Evolutionary conservation across 768 basidiomycete genomes (phyloP).

Genomic region (Amylocystis lapponica): DNA sequence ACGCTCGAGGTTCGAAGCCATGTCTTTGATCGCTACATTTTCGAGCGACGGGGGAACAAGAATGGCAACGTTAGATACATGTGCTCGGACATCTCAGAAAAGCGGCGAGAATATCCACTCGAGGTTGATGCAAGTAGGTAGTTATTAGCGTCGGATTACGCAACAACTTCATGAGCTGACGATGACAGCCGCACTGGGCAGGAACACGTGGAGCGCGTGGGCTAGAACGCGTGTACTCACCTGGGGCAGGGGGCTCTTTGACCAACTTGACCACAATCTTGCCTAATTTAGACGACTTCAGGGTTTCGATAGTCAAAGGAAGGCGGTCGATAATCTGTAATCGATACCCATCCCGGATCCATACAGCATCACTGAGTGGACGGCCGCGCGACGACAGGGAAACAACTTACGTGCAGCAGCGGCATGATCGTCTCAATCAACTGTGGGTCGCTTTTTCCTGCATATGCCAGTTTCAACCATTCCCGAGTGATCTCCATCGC

Average conservation of each 20-base stretch:
- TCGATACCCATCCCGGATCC: neutral
- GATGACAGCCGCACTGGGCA: too few relatives aligned
- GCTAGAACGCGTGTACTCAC: too few relatives aligned
- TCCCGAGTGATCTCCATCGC: slow-evolving; percentile 78
- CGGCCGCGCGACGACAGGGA: neutral
- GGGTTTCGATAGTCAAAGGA: slow-evolving; percentile 63
- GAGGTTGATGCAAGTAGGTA: too few relatives aligned
- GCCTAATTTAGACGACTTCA: slow-evolving; percentile 71
- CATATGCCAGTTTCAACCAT: slow-evolving; percentile 72
- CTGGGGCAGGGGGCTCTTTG: slow-evolving; percentile 70
- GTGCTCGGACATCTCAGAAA: neutral
- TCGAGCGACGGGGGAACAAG: neutral
- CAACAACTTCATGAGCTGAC: neutral
- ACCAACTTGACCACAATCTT: slow-evolving; percentile 73
- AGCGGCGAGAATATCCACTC: neutral
- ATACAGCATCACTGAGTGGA: slow-evolving; percentile 4
- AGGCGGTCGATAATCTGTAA: slow-evolving; percentile 77
- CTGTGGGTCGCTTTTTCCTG: slow-evolving; percentile 46
- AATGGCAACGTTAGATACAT: slow-evolving; percentile 2
- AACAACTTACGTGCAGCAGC: slow-evolving; percentile 68
- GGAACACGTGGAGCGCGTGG: too few relatives aligned
- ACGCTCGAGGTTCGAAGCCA: slow-evolving; percentile 83
- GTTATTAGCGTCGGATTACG: neutral
- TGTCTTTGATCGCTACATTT: slow-evolving; percentile 78
- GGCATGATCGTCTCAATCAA: slow-evolving; percentile 80